phyloP scores from a whole-genome alignment of 192 early-diverging fungal genomes.

The Rhizophlyctis rosea region DNA sequence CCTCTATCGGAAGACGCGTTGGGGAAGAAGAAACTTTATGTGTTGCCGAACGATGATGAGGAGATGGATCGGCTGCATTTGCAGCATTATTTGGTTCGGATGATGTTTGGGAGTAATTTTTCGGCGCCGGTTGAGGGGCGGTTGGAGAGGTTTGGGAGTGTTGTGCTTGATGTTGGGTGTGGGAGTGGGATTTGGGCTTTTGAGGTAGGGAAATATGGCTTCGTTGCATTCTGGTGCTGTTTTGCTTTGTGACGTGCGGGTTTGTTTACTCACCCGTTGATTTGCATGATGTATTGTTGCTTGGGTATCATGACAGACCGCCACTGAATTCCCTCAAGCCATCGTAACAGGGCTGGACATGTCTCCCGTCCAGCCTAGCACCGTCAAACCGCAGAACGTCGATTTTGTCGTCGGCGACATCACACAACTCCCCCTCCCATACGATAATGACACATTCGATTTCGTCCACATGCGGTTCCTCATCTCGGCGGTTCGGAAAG shows the following conservation, averaged over 20 bases:
- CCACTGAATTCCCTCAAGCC: neutral
- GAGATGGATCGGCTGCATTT: neutral
- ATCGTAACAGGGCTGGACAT: neutral
- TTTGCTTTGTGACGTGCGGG: no score
- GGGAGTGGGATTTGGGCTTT: neutral
- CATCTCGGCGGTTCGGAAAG: conserved; percentile 31
- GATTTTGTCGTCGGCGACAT: neutral
- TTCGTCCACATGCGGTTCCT: conserved; percentile 46
- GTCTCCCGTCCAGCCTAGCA: neutral
- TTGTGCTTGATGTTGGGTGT: neutral
- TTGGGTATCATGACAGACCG: no score
- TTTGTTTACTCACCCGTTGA: neutral
- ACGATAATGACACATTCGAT: conserved; percentile 39
- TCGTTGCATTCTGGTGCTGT: no score
- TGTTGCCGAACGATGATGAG: neutral
- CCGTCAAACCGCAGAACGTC: neutral
- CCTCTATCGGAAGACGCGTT: no score
- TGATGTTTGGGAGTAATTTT: neutral
- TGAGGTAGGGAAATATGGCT: neutral
- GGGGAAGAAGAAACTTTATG: no score
- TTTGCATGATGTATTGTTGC: no score
- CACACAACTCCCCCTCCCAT: neutral
- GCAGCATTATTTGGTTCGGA: neutral
- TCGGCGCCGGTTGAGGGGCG: neutral
- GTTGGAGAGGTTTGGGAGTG: neutral